A percentile compares a stretch with the other conserved stretches of the same genome.
phyloP scores from a whole-genome alignment of 352 stramenopile species.

The Phytophthora cryptogea region DNA sequence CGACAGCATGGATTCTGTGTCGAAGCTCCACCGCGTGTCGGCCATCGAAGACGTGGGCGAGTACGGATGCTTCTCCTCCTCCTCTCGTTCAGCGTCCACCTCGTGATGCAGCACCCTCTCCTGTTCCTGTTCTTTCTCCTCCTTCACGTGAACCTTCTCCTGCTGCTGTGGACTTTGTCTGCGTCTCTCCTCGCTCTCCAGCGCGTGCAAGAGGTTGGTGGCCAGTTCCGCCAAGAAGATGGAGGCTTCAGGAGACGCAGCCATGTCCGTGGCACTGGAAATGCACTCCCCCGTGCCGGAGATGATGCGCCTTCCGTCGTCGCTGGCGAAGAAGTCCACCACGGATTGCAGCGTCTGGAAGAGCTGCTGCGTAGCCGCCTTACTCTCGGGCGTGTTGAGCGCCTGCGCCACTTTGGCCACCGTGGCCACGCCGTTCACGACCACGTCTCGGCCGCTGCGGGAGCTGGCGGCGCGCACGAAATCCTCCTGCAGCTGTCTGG shows the following conservation, averaged over 20 bases:
- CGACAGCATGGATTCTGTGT: conserved; percentile 58
- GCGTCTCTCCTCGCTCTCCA: conserved; percentile 60
- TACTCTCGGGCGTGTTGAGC: conserved; percentile 74
- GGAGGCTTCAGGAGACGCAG: conserved; percentile 70
- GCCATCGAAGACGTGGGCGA: conserved; percentile 50
- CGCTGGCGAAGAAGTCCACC: conserved; percentile 77
- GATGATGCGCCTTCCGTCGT: conserved; percentile 60
- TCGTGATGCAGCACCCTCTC: conserved; percentile 7
- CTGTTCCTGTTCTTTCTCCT: conserved; percentile 25
- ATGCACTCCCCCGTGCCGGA: conserved; percentile 57
- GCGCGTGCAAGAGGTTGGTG: conserved; percentile 71
- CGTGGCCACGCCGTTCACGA: conserved; percentile 68
- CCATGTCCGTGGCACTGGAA: conserved; percentile 53
- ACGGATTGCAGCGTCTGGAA: conserved; percentile 70
- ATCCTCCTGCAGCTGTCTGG: conserved; percentile 54
- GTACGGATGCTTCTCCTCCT: conserved; percentile 34
- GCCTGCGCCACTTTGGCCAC: conserved; percentile 69
- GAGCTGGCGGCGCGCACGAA: conserved; percentile 56
- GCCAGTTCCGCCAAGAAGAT: conserved; percentile 77
- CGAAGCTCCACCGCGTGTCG: conserved; percentile 55
- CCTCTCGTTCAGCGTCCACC: conserved; percentile 8
- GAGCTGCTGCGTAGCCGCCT: conserved; percentile 60
- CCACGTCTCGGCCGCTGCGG: conserved; percentile 54
- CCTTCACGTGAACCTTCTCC: conserved; percentile 10
- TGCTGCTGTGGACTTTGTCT: conserved; percentile 24